Evolutionary conservation across 768 basidiomycete species (phyloP), one percentile per base, ranked within the genome.

Genomic region (Leccinum rimulosum): DNA sequence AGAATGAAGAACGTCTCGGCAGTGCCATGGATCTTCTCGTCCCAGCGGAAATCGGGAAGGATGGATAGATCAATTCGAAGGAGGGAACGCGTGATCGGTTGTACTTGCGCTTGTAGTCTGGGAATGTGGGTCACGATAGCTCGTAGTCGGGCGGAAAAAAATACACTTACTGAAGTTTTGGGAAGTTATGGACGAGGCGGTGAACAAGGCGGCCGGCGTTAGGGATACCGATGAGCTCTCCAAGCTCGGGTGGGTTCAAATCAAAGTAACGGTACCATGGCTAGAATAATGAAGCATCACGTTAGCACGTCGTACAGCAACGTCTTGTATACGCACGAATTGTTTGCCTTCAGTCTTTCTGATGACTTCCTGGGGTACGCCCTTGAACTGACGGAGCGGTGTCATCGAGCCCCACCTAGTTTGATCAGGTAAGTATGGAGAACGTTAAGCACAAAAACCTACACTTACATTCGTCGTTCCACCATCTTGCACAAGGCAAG

Each of bases 251-350:
- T 0, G 91, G 91, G 54, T 76, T 85, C 61, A 98, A 77, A 70
- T 98, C 96, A 63, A 96, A 98, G 77, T 98, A 98, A 27, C 95
- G 88, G 69, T 97, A 91, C 94, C 95, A 97, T 0, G 95, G 94
- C 88, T 89, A 66, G 50, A 63, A 56, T 55, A 40, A 59, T n/a
- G n/a, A n/a, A n/a, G n/a, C n/a, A n/a, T n/a, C n/a, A 22, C 10
- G 30, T 52, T 12, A 36, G 19, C 11, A 52, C 2, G 36, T 35
- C 17, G 9, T 7, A 6, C 12, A 3, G 12, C 36, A 45, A 52
- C 33, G 2, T 12, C 22, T 58, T 12, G 49, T 15, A 14, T 19
- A 81, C 86, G 69, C 67, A 92, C 90, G 80, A 98, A 98, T 82
- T 98, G 96, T 72, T 98, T 98, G 15, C 92, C 89, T 73, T 98